Base-by-base conservation (phyloP, 345 rosid genomes). In the Eucalyptus viminalis region DNA sequence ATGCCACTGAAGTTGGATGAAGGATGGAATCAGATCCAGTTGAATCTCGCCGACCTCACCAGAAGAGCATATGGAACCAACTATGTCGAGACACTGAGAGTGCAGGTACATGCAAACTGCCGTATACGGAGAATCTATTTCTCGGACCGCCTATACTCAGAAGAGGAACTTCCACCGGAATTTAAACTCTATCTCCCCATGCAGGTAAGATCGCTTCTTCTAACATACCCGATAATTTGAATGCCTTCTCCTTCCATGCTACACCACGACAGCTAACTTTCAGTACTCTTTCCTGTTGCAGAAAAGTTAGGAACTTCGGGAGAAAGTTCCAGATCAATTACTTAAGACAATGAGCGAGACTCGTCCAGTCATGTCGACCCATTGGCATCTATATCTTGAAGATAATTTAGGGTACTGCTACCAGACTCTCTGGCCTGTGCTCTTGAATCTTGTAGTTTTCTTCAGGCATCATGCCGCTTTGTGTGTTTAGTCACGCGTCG, bases 111-210 rank as follows among this genome's bases (percentile, higher is more conserved):
- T 91, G 99, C 98, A 80, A 97, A 96, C 90, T 98, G 99, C 92
- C 97, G 97, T 22, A 94, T 97, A 43, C 93, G 99, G 89, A 94
- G 99, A 91, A 95, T 98, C 90, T 98, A 97, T 91, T 98, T 98
- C 92, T 94, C 99, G 5, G 98, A 96, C 80, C 97, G 98, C 81
- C 93, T 98, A 83, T 98, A 98, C 94, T 96, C 99, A 0, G 99
- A 98, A 87, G 99, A 97, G 93, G 99, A 98, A 92, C 99, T 98
- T 87, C 99, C 99, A 25, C 99, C 99, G 0, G 99, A 98, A 89
- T 98, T 98, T 86, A 98, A 96, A 89, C 95, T 98, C 15, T 97
- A 97, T 91, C 99, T 97, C 86, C 99, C 99, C 29, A 90, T 95
- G 94, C 99, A 97, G 97, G 99, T 95, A 89, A 90, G 89, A 87